phyloP scores from a whole-genome alignment of 495 filamentous ascomycete species.

The Talaromyces stipitatus region DNA sequence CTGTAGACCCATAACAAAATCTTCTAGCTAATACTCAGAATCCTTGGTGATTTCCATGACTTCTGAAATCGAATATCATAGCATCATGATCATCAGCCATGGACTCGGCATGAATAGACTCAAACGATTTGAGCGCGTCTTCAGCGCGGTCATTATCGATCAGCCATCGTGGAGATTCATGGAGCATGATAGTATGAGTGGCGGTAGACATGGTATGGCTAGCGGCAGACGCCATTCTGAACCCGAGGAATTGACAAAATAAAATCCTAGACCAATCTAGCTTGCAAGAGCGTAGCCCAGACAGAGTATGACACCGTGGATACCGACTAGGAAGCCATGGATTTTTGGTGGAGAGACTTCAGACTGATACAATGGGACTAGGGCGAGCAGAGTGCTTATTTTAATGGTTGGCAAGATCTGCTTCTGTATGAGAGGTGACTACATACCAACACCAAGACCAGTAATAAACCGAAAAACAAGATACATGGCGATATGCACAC shows the following conservation, averaged over 20 bases:
- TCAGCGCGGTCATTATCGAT: conserved; percentile 43
- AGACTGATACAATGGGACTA: conserved; percentile 32
- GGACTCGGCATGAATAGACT: conserved; percentile 48
- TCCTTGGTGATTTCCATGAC: too few species aligned
- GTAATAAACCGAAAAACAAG: conserved; percentile 34
- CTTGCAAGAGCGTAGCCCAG: conserved; percentile 20
- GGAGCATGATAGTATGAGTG: conserved; percentile 45
- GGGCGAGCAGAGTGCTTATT: conserved; percentile 26
- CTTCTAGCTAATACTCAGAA: too few species aligned
- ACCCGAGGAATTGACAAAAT: conserved; percentile 16
- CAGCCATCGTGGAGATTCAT: conserved; percentile 47
- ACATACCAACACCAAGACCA: conserved; percentile 29
- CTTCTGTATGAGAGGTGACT: neutral
- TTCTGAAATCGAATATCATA: conserved; percentile 41
- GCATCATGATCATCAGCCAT: conserved; percentile 52
- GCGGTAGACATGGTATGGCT: conserved; percentile 48
- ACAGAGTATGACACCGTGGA: neutral
- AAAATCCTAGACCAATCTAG: conserved; percentile 15
- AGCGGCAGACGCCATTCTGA: conserved; percentile 22
- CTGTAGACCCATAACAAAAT: too few species aligned
- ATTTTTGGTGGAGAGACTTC: conserved; percentile 21
- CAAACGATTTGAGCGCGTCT: conserved; percentile 43
- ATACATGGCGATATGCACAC: conserved; percentile 22
- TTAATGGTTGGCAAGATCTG: neutral
- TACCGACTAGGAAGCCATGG: conserved; percentile 20